Base-by-base conservation (phyloP, 495 filamentous ascomycete species). In the Podospora pseudopauciseta region DNA sequence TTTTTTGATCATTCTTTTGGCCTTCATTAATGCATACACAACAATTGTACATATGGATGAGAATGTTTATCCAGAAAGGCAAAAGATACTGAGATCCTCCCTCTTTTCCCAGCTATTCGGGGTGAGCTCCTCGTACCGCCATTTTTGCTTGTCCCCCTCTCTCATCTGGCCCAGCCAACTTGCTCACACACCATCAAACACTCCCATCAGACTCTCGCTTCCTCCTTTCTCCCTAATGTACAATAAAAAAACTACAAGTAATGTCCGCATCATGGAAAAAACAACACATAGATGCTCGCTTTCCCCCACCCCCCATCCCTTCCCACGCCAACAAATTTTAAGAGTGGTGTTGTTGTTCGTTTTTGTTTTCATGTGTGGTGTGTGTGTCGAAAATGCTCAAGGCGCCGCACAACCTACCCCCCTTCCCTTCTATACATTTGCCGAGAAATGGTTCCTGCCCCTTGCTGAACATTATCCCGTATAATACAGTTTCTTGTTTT, bases 51-150 rank as follows among this genome's bases (percentile, higher is more conserved):
- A 55, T 64, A 28, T n/a, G 39, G 30, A 65, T 56, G 26, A 28
- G 13, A 23, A 23, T 57, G n/a, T 20, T 11, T 61, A 61, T n/a
- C 59, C 59, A 61, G 59, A 61, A 61, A 61, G 30, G 27, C 23
- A 30, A 11, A 13, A 13, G 15, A 13, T 49, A 32, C 30, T 49
- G 39, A 49, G 39, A 49, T 11, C 39, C 7, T 49, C 5, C 39
- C 13, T 3, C 0, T 49, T 18, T 49, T 49, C 30, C 23, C 23
- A 23, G 23, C 1, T 23, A 23, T 23, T 23, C 23, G 23, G 23
- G 23, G 23, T 23, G 23, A 23, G 23, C 1, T 23, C 1, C 23
- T 23, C 23, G 1, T 23, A 49, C 39, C 39, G 0, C 39, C 9
- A 49, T 49, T 16, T 49, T 49, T 49, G 30, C 39, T 6, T 6